Conservation (phyloP, 495 filamentous ascomycete species). For the Penicillium cataractarum region DNA sequence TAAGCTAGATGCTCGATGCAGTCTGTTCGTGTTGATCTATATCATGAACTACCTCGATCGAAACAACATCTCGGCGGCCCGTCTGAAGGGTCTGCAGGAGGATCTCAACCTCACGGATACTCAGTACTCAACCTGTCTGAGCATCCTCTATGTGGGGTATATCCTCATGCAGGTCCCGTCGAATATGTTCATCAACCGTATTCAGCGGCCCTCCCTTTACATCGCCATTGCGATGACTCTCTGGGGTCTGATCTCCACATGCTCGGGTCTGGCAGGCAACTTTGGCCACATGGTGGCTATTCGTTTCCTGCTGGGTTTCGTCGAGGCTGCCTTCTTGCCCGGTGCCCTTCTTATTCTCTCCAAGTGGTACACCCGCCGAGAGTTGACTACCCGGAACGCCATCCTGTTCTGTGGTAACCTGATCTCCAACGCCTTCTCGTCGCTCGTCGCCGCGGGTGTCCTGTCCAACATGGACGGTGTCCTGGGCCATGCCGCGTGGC, state of each 20-base stretch:
- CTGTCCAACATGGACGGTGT: conserved; percentile 46
- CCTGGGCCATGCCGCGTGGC: conserved; percentile 55
- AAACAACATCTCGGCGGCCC: conserved; percentile 56
- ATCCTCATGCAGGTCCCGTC: conserved; percentile 40
- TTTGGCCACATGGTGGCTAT: conserved; percentile 62
- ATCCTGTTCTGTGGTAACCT: conserved; percentile 51
- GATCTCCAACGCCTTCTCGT: conserved; percentile 66
- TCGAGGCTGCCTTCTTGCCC: conserved; percentile 50
- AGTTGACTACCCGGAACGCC: conserved; percentile 47
- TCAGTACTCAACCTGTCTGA: conserved; percentile 61
- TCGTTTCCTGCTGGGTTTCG: conserved; percentile 70
- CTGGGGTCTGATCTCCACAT: conserved; percentile 67
- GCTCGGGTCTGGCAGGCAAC: conserved; percentile 56
- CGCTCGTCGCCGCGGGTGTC: conserved; percentile 56
- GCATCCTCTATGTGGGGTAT: conserved; percentile 69
- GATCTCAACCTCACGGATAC: conserved; percentile 50
- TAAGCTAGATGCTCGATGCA: conserved; percentile 38
- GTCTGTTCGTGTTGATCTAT: conserved; percentile 37
- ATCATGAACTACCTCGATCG: conserved; percentile 52
- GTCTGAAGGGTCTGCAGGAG: conserved; percentile 54
- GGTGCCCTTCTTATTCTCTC: conserved; percentile 50
- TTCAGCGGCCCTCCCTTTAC: conserved; percentile 59
- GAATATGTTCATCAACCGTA: conserved; percentile 48
- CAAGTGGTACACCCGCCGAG: conserved; percentile 51
- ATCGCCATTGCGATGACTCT: conserved; percentile 65